Evolutionary conservation across 129 eudicot genomes (phyloP).

Genomic region (Helichrysum umbraculigerum): DNA sequence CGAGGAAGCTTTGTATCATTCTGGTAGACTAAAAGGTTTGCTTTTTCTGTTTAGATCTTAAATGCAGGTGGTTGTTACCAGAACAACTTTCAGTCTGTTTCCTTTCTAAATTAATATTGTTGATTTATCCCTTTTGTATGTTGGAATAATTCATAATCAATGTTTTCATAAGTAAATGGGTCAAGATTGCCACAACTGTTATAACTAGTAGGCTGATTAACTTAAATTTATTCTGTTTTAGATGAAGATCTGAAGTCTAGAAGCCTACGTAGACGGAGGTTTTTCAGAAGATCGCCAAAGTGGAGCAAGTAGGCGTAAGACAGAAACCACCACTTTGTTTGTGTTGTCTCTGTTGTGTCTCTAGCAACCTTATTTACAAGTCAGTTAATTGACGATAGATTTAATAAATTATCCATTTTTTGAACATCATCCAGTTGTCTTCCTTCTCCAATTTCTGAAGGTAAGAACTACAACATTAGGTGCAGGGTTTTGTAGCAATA

Average conservation of each 20-base stretch:
- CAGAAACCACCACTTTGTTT: neutral
- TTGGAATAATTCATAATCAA: neutral
- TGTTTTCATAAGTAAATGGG: neutral
- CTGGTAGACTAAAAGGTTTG: slow-evolving; percentile 80
- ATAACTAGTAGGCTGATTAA: neutral
- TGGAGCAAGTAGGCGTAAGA: slow-evolving; percentile 20
- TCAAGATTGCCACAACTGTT: neutral
- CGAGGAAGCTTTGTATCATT: slow-evolving; percentile 71
- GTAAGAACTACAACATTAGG: neutral
- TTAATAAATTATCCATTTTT: neutral
- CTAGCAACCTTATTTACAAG: slow-evolving; percentile 10
- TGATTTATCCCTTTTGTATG: too few species aligned
- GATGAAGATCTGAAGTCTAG: slow-evolving; percentile 33
- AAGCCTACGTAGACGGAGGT: slow-evolving; percentile 21
- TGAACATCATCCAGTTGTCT: neutral
- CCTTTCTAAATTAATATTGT: too few species aligned
- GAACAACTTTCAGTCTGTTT: neutral
- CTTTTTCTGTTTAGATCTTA: slow-evolving; percentile 6
- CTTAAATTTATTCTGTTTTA: slow-evolving; percentile 14
- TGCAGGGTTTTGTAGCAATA: neutral
- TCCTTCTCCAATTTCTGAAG: slow-evolving; percentile 18
- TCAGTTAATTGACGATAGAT: neutral
- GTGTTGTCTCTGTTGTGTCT: neutral
- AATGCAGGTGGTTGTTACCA: slow-evolving; percentile 3
- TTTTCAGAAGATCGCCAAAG: slow-evolving; percentile 21